Evolutionary conservation across 164 flowering plant species (phyloP), one percentile per base, ranked within the genome.

Genomic region (Pachysandra terminalis): DNA sequence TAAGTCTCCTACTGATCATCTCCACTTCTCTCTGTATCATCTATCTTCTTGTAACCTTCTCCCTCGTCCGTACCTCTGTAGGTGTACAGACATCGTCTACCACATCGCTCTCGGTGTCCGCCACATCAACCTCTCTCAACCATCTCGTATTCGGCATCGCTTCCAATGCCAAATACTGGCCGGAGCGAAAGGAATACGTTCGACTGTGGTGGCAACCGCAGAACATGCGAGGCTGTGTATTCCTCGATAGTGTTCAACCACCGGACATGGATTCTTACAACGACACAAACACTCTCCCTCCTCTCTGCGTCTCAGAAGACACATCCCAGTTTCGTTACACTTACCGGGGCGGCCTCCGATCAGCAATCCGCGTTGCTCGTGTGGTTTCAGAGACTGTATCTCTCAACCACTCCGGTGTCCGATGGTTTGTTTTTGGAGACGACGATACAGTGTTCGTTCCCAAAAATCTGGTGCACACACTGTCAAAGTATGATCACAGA

Each of bases 391-490:
- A 86, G 77, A 77, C 81, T 0, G 83, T 88, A 21, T 69, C 74
- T 0, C 75, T 82, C 0, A 78, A 74, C 56, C 75, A 74, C n/a
- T 28, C 81, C 0, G 68, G 72, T 19, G 86, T 83, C 1, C 49
- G 84, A 66, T 86, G 93, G 88, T 86, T 68, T 48, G 93, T 86
- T 2, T 84, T 84, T 61, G 88, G 90, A 0, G 90, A 83, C 24
- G 93, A 83, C 57, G 87, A 84, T 70, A 86, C 88, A 0, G 64
- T 82, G 3, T 88, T 88, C 74, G 78, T 87, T 37, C 79, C 86
- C 0, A 83, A 80, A 19, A 86, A 84, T 70, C 51, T 87, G 68
- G 82, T 67, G 69, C 80, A 73, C 74, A 82, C 85, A 0, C 82
- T 87, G 5, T 77, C 84, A 1, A 87, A 87, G 68, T 86, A 87